Evolutionary conservation across 2,329 filamentous ascomycete species (phyloP).

Genomic region (Aureobasidium sp.): DNA sequence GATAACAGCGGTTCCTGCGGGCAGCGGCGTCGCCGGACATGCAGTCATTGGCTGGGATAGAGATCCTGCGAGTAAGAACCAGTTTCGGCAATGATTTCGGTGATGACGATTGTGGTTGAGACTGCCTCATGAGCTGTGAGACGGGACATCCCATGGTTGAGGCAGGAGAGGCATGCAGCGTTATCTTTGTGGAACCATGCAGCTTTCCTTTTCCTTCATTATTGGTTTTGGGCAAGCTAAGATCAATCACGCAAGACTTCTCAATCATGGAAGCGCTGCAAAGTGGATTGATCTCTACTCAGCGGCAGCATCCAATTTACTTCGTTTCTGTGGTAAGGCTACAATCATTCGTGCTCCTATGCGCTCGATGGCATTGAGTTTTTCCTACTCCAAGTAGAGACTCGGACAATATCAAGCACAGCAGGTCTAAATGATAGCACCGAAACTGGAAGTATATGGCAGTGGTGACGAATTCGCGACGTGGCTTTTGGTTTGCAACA

Average conservation of each 20-base stretch:
- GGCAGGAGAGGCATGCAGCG: neutral
- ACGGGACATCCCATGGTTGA: neutral
- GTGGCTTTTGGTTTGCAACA: neutral
- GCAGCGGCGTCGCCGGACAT: neutral
- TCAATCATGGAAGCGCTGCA: no score
- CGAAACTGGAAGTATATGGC: neutral
- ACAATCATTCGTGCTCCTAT: neutral
- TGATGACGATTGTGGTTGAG: neutral
- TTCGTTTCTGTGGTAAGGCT: neutral
- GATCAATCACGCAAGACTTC: neutral
- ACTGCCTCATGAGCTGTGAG: neutral
- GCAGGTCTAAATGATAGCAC: neutral
- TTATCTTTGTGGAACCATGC: neutral
- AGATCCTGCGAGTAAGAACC: neutral
- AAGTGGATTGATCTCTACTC: no score
- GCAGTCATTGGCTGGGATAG: neutral
- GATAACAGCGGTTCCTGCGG: neutral
- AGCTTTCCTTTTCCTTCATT: neutral
- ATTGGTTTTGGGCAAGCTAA: neutral
- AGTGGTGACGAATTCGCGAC: neutral
- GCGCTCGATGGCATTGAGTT: no score
- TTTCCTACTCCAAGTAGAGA: neutral
- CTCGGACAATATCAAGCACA: neutral
- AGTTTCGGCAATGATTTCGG: neutral
- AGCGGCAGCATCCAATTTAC: no score